These are phyloP conservation scores for Geopyxis carbonaria DNA, from an alignment of 495 filamentous ascomycete species.

Conservation along the genomic window DNA sequence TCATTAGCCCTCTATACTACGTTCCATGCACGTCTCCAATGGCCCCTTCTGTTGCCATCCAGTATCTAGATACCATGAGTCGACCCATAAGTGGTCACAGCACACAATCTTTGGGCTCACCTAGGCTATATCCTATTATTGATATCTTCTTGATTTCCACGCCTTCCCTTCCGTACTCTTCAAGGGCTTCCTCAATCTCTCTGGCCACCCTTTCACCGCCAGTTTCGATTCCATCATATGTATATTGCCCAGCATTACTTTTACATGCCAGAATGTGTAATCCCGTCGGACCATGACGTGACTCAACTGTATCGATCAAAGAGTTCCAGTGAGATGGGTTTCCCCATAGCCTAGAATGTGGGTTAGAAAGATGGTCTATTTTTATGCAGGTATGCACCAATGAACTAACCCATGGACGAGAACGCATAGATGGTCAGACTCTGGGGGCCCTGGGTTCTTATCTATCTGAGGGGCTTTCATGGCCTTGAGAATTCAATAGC, in stretches of 20 bases:
- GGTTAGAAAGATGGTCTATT: neutral
- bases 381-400: neutral
- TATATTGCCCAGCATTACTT: conserved; percentile 64
- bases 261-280: conserved; percentile 62
- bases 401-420: conserved; percentile 72
- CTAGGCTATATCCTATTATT: conserved; percentile 75
- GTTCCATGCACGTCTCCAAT: too few species aligned
- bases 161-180: conserved; percentile 42
- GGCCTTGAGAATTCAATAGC: too few species aligned
- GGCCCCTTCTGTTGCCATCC: too few species aligned
- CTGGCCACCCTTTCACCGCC: conserved; percentile 74
- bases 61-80: too few species aligned
- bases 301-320: conserved; percentile 49
- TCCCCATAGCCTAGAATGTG: conserved; percentile 39
- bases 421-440: conserved; percentile 83
- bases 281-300: conserved; percentile 42
- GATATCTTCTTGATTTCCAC: conserved; percentile 63
- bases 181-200: conserved; percentile 73
- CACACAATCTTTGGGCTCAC: too few species aligned
- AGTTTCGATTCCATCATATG: conserved; percentile 86
- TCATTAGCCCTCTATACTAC: too few species aligned
- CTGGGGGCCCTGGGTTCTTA: too few species aligned
- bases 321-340: conserved; percentile 69
- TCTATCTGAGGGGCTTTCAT: too few species aligned
- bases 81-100: neutral